Base-by-base conservation (phyloP, 352 stramenopile species). In the Lagenidium sp. region DNA sequence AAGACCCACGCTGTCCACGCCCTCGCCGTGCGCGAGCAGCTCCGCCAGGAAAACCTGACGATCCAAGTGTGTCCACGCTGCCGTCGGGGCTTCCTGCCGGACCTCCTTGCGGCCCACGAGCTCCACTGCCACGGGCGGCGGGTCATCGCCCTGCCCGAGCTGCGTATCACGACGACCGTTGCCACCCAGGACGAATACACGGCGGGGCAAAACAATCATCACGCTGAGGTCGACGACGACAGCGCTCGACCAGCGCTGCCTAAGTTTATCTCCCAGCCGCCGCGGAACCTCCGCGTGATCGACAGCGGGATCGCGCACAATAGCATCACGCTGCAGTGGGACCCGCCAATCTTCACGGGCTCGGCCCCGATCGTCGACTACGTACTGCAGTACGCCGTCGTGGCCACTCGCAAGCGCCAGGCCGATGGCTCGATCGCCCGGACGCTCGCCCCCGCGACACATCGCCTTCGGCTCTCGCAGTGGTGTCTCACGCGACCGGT, bases 261-360 rank as follows among this genome's bases (percentile, higher is more conserved):
- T 1, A 54, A 36, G 1, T 86, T 89, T 49, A 44, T 82, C 1
- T 79, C 73, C 0, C 73, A 89, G 35, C 68, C 76, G n/a, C 73
- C 76, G 11, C 60, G 70, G 1, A 81, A 82, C 32, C 38, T 89
- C 23, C 65, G 63, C 11, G 50, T 81, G 0, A 57, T 47, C 13
- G 36, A 41, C 1, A 60, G 60, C 11, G 46, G 45, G 6, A 48
- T 71, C 30, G 50, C 48, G 0, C 73, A 86, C 44, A 78, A 65
- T 21, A 32, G 56, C 0, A 41, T 89, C 22, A 44, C 60, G 1
- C 45, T 86, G 29, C 21, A 53, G 39, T 89, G 73, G 73, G 68
- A 89, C 21, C 55, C 56, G 12, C 76, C 76, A 0, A 85, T 85
- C 41, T 86, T 89, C 48, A 89, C 73, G 1, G 73, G 71, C 2